These are phyloP conservation scores for Pyrenochaeta sp. DNA, from an alignment of 2,329 filamentous ascomycete species.

Conservation along the genomic window DNA sequence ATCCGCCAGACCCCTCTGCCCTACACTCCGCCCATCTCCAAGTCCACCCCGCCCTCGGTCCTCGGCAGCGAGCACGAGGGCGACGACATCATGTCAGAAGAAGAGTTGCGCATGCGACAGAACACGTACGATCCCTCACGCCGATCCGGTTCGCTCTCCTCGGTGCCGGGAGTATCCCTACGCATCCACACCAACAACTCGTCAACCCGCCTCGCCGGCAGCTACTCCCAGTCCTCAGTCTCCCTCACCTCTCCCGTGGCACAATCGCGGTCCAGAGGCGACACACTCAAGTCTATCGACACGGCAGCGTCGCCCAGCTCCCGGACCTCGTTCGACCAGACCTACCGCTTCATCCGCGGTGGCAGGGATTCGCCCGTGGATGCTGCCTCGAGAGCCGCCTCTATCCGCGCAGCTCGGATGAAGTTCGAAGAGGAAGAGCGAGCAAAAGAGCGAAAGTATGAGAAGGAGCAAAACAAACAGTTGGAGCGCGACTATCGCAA, in stretches of 20 bases:
- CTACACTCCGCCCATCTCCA: conserved; percentile 61
- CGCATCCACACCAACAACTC: conserved; percentile 49
- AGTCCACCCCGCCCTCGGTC: conserved; percentile 59
- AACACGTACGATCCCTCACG: conserved; percentile 48
- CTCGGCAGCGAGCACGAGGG: conserved; percentile 54
- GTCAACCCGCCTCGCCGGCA: conserved; percentile 56
- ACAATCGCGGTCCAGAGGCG: conserved; percentile 56
- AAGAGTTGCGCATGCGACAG: conserved; percentile 52
- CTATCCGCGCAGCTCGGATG: conserved; percentile 62
- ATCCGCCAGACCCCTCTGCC: conserved; percentile 63
- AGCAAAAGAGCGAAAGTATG: conserved; percentile 62
- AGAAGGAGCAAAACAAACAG: conserved; percentile 60
- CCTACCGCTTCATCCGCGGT: conserved; percentile 60
- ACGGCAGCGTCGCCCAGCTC: conserved; percentile 59
- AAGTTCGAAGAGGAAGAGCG: conserved; percentile 67
- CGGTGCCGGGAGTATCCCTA: conserved; percentile 48
- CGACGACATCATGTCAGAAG: conserved; percentile 56
- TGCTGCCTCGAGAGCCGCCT: conserved; percentile 61
- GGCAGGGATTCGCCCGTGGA: conserved; percentile 58
- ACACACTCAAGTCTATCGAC: conserved; percentile 59
- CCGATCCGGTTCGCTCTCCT: conserved; percentile 55
- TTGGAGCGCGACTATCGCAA: conserved; percentile 54
- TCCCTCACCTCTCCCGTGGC: conserved; percentile 54
- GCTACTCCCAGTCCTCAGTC: conserved; percentile 61
- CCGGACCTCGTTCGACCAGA: conserved; percentile 64